phyloP scores from a whole-genome alignment of 768 basidiomycete species.

The Pisolithus marmoratus region DNA sequence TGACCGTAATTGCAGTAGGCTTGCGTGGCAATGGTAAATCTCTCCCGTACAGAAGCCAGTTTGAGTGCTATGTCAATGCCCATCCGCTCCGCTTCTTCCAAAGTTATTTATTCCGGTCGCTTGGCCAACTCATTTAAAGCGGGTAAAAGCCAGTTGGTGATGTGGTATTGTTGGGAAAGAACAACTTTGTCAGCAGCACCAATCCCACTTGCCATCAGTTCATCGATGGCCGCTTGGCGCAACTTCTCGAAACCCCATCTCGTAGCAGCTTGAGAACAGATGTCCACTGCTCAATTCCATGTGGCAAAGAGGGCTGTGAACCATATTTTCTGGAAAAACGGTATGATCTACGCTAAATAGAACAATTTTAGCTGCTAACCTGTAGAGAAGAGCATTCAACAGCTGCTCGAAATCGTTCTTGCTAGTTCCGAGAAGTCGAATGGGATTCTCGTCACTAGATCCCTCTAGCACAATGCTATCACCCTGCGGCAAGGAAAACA shows the following conservation, averaged over 20 bases:
- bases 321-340: neutral
- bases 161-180: slow-evolving; percentile 24
- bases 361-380: neutral
- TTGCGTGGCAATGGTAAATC: no score
- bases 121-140: slow-evolving; percentile 19
- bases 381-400: neutral
- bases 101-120: slow-evolving; percentile 6
- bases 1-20: no score
- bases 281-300: slow-evolving; percentile 26
- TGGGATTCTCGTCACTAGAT: neutral
- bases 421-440: neutral
- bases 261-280: slow-evolving; percentile 31
- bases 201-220: slow-evolving; percentile 10
- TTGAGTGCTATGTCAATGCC: slow-evolving; percentile 5
- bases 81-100: slow-evolving; percentile 2
- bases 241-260: slow-evolving; percentile 30
- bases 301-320: neutral
- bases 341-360: neutral
- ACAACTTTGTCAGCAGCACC: slow-evolving; percentile 18
- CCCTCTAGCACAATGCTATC: neutral
- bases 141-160: slow-evolving; percentile 25
- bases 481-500: neutral
- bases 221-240: slow-evolving; percentile 26
- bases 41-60: slow-evolving; percentile 2
- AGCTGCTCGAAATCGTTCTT: neutral